These are phyloP conservation scores for Candida nemodendra DNA, from an alignment of 805 yeast species.

Conservation along the genomic window DNA sequence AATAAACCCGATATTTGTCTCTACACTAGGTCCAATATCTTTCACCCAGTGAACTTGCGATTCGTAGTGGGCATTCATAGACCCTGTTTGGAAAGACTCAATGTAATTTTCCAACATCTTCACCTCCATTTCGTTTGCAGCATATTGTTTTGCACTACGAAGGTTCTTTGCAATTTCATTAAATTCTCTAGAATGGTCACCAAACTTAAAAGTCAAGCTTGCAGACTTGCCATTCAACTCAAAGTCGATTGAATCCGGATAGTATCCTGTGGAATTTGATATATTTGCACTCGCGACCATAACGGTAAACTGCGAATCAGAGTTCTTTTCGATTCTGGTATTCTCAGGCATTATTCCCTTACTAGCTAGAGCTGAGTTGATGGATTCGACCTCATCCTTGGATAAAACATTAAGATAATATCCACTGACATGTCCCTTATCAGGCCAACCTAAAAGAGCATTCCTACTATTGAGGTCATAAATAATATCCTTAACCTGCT, in stretches of 20 bases:
- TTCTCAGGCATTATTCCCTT: slow-evolving; percentile 74
- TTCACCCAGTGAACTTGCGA: slow-evolving; percentile 88
- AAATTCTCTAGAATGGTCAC: slow-evolving; percentile 75
- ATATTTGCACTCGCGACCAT: slow-evolving; percentile 64
- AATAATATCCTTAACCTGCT: slow-evolving; percentile 45
- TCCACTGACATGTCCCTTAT: slow-evolving; percentile 69
- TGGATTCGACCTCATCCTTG: slow-evolving; percentile 59
- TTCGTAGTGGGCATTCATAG: slow-evolving; percentile 79
- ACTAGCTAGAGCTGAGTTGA: slow-evolving; percentile 64
- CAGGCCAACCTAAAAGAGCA: slow-evolving; percentile 73
- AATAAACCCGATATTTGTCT: slow-evolving; percentile 84
- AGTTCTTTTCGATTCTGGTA: slow-evolving; percentile 64
- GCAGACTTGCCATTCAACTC: slow-evolving; percentile 41
- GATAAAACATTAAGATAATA: slow-evolving; percentile 64
- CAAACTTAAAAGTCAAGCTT: slow-evolving; percentile 57
- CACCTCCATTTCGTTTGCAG: slow-evolving; percentile 70
- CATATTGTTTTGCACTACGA: slow-evolving; percentile 54
- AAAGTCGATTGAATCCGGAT: slow-evolving; percentile 47
- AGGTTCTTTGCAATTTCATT: slow-evolving; percentile 54
- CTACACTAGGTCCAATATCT: slow-evolving; percentile 75
- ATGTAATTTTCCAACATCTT: slow-evolving; percentile 66
- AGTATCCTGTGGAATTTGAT: slow-evolving; percentile 53
- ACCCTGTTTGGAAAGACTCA: slow-evolving; percentile 73
- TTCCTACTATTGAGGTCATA: slow-evolving; percentile 49
- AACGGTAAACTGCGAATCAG: slow-evolving; percentile 50